Evolutionary conservation across 2,329 filamentous ascomycete species (phyloP).

Genomic region (Epichloe hybrida): DNA sequence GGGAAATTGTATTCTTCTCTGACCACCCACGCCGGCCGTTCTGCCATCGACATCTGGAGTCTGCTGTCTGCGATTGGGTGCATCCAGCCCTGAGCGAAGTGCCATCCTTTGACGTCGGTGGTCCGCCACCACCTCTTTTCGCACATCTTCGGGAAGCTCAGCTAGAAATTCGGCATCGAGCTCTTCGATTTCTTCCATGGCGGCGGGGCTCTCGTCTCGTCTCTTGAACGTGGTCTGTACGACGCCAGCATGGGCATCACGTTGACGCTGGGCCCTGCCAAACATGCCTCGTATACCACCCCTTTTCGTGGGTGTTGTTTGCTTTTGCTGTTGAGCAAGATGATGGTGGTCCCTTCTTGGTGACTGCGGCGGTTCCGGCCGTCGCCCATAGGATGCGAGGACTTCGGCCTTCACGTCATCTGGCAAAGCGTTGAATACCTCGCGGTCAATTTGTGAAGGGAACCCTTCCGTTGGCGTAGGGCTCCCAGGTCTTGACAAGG

Average conservation of each 20-base stretch:
- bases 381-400: constrained; percentile 51
- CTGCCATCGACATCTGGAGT: constrained; percentile 12
- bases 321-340: constrained; percentile 35
- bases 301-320: constrained; percentile 54
- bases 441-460: constrained; percentile 72
- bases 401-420: constrained; percentile 78
- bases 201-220: constrained; percentile 13
- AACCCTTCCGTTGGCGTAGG: constrained; percentile 30
- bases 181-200: constrained; percentile 28
- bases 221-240: constrained; percentile 58
- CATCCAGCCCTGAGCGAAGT: constrained; percentile 37
- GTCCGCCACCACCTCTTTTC: constrained; percentile 64
- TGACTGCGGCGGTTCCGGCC: constrained; percentile 30
- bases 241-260: constrained; percentile 43
- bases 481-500: constrained; percentile 22
- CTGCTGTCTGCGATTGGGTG: constrained; percentile 15
- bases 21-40: constrained; percentile 18
- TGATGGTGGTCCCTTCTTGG: constrained; percentile 37
- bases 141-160: constrained; percentile 69
- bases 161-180: constrained; percentile 63
- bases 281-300: constrained; percentile 28
- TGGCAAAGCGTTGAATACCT: constrained; percentile 71
- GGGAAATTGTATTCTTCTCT: constrained; percentile 33
- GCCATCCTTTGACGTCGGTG: constrained; percentile 45
- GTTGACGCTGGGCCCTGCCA: constrained; percentile 34